Conservation (phyloP, 2,329 filamentous ascomycete genomes). For the Cordyceps tenuipes region DNA sequence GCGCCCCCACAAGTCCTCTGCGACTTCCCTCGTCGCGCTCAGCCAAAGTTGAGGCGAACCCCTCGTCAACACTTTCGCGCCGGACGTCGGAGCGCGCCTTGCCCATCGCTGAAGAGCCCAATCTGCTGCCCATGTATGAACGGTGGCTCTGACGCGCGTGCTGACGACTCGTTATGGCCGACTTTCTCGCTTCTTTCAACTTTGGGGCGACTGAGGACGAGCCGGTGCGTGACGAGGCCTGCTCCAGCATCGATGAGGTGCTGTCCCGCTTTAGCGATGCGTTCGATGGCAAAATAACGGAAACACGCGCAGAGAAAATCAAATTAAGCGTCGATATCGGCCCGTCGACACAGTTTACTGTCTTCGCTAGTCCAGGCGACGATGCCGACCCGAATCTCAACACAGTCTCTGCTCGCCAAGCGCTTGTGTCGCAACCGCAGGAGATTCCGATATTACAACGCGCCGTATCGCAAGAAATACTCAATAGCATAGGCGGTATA, state of each 20-base stretch:
- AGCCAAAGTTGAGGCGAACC: background rate
- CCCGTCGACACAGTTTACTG: slow-evolving; percentile 33
- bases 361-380: slow-evolving; percentile 10
- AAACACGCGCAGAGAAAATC: slow-evolving; percentile 42
- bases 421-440: slow-evolving; percentile 39
- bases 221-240: slow-evolving; percentile 19
- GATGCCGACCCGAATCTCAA: slow-evolving; percentile 21
- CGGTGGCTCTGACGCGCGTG: background rate
- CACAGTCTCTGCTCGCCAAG: slow-evolving; percentile 36
- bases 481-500: slow-evolving; percentile 31
- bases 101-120: background rate
- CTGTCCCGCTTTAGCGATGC: slow-evolving; percentile 34
- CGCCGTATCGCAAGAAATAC: slow-evolving; percentile 41
- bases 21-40: background rate
- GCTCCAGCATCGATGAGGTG: slow-evolving; percentile 35
- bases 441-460: slow-evolving; percentile 41
- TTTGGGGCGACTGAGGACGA: slow-evolving; percentile 19
- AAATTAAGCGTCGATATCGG: slow-evolving; percentile 39
- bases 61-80: slow-evolving; percentile 2
- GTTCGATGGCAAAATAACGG: slow-evolving; percentile 34
- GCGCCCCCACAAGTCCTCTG: background rate
- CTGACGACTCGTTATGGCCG: slow-evolving; percentile 22
- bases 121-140: background rate
- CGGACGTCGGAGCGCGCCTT: background rate
- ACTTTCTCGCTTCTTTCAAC: slow-evolving; percentile 31